These are phyloP conservation scores for Thermothelomyces thermophilus DNA, from an alignment of 2,329 filamentous ascomycete genomes.

Conservation along the genomic window DNA sequence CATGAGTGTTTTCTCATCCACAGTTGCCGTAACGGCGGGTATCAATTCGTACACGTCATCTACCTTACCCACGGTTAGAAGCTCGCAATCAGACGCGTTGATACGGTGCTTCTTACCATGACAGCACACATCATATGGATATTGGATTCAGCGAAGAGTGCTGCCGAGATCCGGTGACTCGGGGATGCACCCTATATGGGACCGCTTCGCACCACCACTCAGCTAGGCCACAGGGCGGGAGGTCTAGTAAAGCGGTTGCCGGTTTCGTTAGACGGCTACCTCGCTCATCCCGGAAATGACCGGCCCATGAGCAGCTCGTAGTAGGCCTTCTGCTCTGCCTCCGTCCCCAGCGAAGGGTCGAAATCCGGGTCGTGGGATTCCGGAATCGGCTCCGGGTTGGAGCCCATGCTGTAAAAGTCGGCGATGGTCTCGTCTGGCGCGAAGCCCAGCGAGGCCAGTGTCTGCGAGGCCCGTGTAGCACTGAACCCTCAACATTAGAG, in stretches of 20 bases:
- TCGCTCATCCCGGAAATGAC: conserved; percentile 17
- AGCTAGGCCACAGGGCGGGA: neutral
- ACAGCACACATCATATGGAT: too few species aligned
- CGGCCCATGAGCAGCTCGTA: conserved; percentile 35
- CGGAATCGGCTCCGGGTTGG: conserved; percentile 30
- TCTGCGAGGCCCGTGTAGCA: conserved; percentile 30
- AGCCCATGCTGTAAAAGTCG: conserved; percentile 34
- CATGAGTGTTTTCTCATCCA: neutral
- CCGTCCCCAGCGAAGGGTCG: conserved; percentile 28
- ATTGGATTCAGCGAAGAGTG: too few species aligned
- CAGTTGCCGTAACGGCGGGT: conserved; percentile 5
- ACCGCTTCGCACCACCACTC: neutral
- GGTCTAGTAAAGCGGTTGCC: too few species aligned
- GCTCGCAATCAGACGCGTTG: neutral
- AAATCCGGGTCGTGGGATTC: conserved; percentile 22
- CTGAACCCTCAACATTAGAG: conserved; percentile 20
- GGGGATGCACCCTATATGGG: neutral
- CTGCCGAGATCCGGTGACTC: too few species aligned
- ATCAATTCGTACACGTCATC: conserved; percentile 6
- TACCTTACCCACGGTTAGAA: neutral
- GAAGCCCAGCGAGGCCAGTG: conserved; percentile 33
- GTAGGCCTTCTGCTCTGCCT: conserved; percentile 33
- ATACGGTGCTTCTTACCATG: neutral
- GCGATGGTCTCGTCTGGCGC: conserved; percentile 33
- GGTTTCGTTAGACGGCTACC: too few species aligned